A percentile compares a stretch with the other conserved stretches of the same genome.
Conservation (phyloP, 345 rosid species). For the Pistacia atlantica region DNA sequence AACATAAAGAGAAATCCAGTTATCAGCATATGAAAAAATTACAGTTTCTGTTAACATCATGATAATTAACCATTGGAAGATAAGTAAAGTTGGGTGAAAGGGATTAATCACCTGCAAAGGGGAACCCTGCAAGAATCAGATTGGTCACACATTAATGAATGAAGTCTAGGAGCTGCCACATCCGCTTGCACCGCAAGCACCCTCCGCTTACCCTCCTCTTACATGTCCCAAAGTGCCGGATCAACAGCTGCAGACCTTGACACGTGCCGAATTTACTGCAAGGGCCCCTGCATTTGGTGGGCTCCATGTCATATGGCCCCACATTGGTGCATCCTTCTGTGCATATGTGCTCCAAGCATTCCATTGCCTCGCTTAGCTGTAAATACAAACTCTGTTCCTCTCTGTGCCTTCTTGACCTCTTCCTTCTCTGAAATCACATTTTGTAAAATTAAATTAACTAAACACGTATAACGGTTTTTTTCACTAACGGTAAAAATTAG, state of each 20-base stretch:
- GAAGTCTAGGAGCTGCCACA: constrained; percentile 92
- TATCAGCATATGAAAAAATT: background rate
- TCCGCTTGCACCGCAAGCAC: constrained; percentile 72
- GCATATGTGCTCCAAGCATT: constrained; percentile 85
- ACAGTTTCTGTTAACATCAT: background rate
- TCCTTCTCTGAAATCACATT: constrained; percentile 56
- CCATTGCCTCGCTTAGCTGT: constrained; percentile 84
- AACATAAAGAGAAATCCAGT: background rate
- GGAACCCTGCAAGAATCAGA: constrained; percentile 70
- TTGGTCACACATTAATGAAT: constrained; percentile 69
- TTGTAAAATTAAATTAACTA: background rate
- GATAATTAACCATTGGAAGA: background rate
- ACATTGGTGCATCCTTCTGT: constrained; percentile 80
- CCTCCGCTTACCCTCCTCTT: constrained; percentile 59
- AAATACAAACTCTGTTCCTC: constrained; percentile 58
- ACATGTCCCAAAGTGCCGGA: constrained; percentile 74
- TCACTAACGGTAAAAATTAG: background rate
- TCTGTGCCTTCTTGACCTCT: constrained; percentile 52
- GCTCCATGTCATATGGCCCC: constrained; percentile 53
- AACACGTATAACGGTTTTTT: background rate
- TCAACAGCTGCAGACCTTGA: constrained; percentile 67
- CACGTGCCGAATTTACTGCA: constrained; percentile 67
- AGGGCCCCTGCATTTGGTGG: constrained; percentile 32
- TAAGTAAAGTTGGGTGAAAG: background rate
- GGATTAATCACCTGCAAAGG: constrained; percentile 73